Evolutionary conservation across 176 grass and related monocot genomes (phyloP).

Genomic region (Carex cristatella): DNA sequence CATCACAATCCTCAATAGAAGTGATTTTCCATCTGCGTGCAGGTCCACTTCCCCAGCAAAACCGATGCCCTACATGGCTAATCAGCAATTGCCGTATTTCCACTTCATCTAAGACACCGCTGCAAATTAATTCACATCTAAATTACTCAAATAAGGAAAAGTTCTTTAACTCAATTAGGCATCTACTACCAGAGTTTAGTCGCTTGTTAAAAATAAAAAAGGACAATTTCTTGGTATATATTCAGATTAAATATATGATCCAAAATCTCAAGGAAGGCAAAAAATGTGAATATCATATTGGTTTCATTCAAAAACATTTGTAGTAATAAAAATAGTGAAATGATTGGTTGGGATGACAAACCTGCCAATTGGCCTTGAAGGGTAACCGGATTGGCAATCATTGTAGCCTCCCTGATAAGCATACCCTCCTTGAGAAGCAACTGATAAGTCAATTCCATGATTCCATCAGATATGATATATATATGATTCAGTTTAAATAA

Average conservation of each 20-base stretch:
- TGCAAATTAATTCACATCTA: slow-evolving; percentile 18
- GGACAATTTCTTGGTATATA: neutral
- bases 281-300: neutral
- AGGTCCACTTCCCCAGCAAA: slow-evolving; percentile 85
- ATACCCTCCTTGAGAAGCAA: slow-evolving; percentile 50
- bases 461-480: neutral
- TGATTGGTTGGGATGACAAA: neutral
- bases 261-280: neutral
- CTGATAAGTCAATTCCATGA: slow-evolving; percentile 9
- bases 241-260: neutral
- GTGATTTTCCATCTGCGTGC: slow-evolving; percentile 75
- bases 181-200: neutral
- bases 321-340: neutral
- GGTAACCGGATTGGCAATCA: slow-evolving; percentile 43
- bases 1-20: slow-evolving; percentile 68
- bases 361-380: slow-evolving; percentile 39
- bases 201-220: neutral
- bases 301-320: neutral
- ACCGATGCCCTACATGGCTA: slow-evolving; percentile 73
- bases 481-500: neutral
- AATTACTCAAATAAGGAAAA: neutral
- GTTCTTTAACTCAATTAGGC: neutral
- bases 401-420: slow-evolving; percentile 30
- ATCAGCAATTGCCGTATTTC: slow-evolving; percentile 80
- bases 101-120: slow-evolving; percentile 75